A percentile compares a stretch with the other conserved stretches of the same genome.
phyloP scores from a whole-genome alignment of 2,329 filamentous ascomycete species.

The Pseudofabraea citricarpa region DNA sequence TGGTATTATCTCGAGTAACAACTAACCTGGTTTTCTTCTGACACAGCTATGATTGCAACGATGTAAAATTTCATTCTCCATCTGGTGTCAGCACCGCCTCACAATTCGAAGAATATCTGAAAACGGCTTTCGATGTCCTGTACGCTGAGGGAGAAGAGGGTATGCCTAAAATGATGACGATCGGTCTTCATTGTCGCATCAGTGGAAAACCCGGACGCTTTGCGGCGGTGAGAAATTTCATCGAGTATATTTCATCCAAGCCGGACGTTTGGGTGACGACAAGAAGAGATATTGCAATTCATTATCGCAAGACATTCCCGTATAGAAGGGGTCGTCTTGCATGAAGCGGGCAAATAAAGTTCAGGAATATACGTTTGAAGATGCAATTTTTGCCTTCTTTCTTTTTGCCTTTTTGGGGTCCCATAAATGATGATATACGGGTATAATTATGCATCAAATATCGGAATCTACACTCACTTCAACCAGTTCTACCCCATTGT shows the following conservation, averaged over 20 bases:
- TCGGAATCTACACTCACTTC: too few relatives aligned
- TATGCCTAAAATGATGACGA: slow-evolving; percentile 49
- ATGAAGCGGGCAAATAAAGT: background rate
- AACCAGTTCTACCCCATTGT: too few relatives aligned
- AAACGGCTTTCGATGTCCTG: slow-evolving; percentile 46
- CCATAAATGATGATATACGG: background rate
- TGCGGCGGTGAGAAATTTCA: slow-evolving; percentile 43
- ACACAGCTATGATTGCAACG: slow-evolving; percentile 7
- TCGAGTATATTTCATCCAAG: slow-evolving; percentile 45
- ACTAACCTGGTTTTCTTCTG: background rate
- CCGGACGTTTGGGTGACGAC: slow-evolving; percentile 47
- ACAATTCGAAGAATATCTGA: slow-evolving; percentile 30
- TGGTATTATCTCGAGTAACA: background rate
- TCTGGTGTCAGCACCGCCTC: slow-evolving; percentile 2
- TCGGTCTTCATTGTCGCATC: slow-evolving; percentile 47
- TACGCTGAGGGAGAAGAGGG: slow-evolving; percentile 34
- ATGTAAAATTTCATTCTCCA: slow-evolving; percentile 8
- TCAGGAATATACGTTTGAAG: background rate
- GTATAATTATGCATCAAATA: too few relatives aligned
- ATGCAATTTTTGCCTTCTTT: background rate
- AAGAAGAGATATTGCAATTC: slow-evolving; percentile 42
- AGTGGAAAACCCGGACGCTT: slow-evolving; percentile 45
- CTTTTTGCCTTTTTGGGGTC: background rate
- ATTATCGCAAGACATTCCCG: slow-evolving; percentile 40
- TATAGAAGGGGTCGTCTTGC: slow-evolving; percentile 26